Base-by-base conservation (phyloP, 352 stramenopile species). In the Globisporangium ultimum region DNA sequence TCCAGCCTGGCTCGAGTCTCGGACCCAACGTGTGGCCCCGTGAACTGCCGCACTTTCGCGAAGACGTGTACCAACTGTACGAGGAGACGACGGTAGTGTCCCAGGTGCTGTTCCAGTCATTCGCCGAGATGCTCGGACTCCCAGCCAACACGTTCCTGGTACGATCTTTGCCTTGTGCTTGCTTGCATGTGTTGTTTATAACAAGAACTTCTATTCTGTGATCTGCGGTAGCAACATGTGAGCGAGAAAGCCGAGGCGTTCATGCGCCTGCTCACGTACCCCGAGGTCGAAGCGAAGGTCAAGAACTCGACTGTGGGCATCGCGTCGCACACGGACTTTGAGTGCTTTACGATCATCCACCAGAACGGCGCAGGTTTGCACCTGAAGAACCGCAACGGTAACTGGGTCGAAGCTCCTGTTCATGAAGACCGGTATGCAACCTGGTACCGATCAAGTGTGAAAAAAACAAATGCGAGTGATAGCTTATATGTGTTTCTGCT, bases 331-430 rank as follows among this genome's bases (percentile, higher is more conserved):
- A 94, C 84, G 38, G 84, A 92, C 55, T 92, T 92, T 57, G 84
- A 94, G 66, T 90, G 78, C 54, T 92, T 94, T 46, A 94, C 82
- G 22, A 81, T 92, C 57, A 91, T 94, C 60, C 84, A 94, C 55
- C 84, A 94, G 58, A 93, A 91, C 49, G 84, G 76, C 36, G 64
- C 78, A 40, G 84, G 84, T 0, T 53, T 94, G 57, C 82, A 94
- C 56, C 56, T 94, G 61, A 49, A 74, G 20, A 81, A 78, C 46
- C 80, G 78, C 49, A 67, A 76, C 20, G 80, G 79, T 18, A 24
- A 68, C 28, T 94, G 84, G 84, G 70, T 91, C 51, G 66, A 91
- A 70, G 80, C 82, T 11, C 84, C 84, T 3, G 79, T 88, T 18
- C 82, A 72, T 14, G 67, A 85, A 50, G 82, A 92, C 61, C 71